Base-by-base conservation (phyloP, 2,329 filamentous ascomycete species). In the Penicillium sp. region DNA sequence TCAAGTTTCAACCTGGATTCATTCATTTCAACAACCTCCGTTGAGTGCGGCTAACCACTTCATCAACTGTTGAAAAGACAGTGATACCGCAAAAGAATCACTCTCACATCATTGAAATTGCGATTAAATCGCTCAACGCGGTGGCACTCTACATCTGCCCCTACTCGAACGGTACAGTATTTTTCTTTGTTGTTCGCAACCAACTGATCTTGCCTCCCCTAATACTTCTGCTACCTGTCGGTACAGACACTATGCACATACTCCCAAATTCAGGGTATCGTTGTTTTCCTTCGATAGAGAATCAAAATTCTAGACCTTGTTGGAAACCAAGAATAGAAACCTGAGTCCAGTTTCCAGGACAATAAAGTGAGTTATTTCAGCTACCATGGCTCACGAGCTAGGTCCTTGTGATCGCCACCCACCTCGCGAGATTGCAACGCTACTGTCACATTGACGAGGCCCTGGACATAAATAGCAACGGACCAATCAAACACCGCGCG, bases 51-150 rank as follows among this genome's bases (percentile, higher is more conserved):
- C 30, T 4, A 30, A 47, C n/a, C 26, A 41, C 46, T 49, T 49
- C 27, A 34, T 41, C 36, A 41, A 48, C 36, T 34, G 18, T 48
- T 48, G 27, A 48, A 41, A n/a, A 32, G 45, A 47, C 2, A 40
- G 9, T 10, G n/a, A 47, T 3, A 23, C 16, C 44, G 14, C 13
- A 26, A 45, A 13, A 34, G 19, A 2, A 23, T 19, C 29, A 23
- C 34, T 23, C 42, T 23, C 11, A n/a, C n/a, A 30, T 30, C 7
- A 8, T 30, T 30, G 29, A 30, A 8, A 3, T 23, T 23, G 23
- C 23, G 5, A 23, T 23, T 23, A 23, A 23, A 23, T 23, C 23
- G 23, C 23, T 23, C 23, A 23, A 23, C 23, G 23, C 23, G 23
- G 23, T 3, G 23, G 23, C 23, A 23, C 23, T 5, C 18, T 45